These are phyloP conservation scores for Trichoderma atroviride DNA, from an alignment of 2,329 filamentous ascomycete genomes.

Conservation along the genomic window DNA sequence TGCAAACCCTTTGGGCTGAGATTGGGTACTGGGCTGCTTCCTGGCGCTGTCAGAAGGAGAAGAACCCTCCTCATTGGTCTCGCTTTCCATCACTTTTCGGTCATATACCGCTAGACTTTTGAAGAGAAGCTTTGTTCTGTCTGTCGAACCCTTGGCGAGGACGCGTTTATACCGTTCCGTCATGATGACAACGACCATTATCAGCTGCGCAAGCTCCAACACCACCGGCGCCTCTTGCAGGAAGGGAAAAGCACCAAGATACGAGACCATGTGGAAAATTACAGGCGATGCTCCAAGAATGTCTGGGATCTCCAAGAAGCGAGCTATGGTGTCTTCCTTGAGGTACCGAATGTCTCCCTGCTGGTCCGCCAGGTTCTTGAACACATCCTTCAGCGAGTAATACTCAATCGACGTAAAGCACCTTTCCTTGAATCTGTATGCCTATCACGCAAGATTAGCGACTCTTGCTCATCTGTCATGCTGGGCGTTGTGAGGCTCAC, in stretches of 20 bases:
- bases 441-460: conserved; percentile 44
- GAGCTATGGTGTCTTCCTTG: conserved; percentile 67
- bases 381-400: conserved; percentile 74
- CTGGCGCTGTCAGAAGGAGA: neutral
- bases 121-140: conserved; percentile 68
- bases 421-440: conserved; percentile 65
- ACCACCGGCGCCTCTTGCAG: conserved; percentile 70
- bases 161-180: conserved; percentile 70
- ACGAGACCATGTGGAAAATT: conserved; percentile 71
- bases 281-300: conserved; percentile 67
- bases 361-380: conserved; percentile 67
- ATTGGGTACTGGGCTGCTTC: conserved; percentile 27
- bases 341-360: conserved; percentile 65
- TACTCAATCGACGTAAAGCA: conserved; percentile 73
- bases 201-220: conserved; percentile 68
- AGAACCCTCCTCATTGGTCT: conserved; percentile 11
- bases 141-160: conserved; percentile 58
- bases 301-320: conserved; percentile 74
- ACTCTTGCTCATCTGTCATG: neutral
- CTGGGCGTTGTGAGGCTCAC: conserved; percentile 41
- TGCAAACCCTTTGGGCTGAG: conserved; percentile 46
- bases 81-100: conserved; percentile 50
- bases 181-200: conserved; percentile 73
- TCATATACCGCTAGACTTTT: conserved; percentile 73
- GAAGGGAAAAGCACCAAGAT: conserved; percentile 74